Conservation (phyloP, 2,329 filamentous ascomycete genomes). For the Alternaria hordeiaustralica region DNA sequence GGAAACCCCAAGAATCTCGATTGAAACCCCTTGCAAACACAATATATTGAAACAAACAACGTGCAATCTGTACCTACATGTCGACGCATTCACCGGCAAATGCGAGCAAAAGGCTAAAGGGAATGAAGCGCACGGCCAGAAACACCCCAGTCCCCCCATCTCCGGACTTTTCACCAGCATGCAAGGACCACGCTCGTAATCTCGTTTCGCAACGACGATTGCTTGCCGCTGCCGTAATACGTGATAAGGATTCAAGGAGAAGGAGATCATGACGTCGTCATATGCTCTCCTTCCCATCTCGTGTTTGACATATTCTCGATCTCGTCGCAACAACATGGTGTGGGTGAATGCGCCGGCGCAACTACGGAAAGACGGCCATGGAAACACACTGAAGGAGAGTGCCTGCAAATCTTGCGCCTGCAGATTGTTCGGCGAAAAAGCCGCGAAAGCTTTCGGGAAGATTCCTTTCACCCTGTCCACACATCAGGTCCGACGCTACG, state of each 20-base stretch:
- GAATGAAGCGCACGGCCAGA: neutral
- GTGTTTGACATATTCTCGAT: neutral
- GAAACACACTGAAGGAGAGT: neutral
- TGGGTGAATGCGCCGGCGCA: neutral
- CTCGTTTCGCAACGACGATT: conserved; percentile 8
- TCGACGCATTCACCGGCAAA: neutral
- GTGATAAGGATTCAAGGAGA: conserved; percentile 4
- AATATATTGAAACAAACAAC: conserved; percentile 12
- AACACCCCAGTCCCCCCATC: conserved; percentile 10
- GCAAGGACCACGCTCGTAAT: conserved; percentile 6
- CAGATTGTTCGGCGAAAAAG: neutral
- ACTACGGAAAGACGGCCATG: neutral
- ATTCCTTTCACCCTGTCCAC: neutral
- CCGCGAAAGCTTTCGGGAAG: neutral
- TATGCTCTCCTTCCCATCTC: neutral
- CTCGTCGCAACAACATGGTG: neutral
- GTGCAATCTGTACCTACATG: conserved; percentile 4
- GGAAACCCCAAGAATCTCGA: neutral
- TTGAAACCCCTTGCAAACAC: neutral
- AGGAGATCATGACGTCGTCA: conserved; percentile 11
- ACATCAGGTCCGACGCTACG: neutral
- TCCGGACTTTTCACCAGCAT: conserved; percentile 1
- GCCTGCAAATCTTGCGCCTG: neutral
- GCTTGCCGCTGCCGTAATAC: conserved; percentile 4
- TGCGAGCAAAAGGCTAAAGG: conserved; percentile 4